A percentile compares a stretch with the other conserved stretches of the same genome.
Conservation (phyloP, 108 stramenopile genomes). For the Epithemia pelagica region DNA sequence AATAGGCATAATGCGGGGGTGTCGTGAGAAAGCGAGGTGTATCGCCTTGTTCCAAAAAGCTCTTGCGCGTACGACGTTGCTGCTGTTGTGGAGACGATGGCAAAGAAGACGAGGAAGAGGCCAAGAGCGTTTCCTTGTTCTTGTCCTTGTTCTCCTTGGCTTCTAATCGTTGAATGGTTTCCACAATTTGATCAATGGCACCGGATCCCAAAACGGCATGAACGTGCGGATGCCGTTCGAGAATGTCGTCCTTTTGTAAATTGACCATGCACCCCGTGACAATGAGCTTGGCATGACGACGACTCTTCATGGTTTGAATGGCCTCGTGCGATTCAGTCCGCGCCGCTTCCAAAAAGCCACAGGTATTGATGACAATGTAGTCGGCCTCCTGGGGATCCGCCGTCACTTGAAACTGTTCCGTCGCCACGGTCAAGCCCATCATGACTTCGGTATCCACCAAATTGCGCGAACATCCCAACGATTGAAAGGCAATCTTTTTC, state of each 20-base stretch:
- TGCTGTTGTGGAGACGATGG: background rate
- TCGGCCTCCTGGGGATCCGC: conserved; percentile 20
- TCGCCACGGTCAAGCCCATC: conserved; percentile 22
- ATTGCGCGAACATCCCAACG: conserved; percentile 40
- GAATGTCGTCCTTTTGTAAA: conserved; percentile 31
- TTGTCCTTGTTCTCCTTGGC: background rate
- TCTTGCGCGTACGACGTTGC: conserved; percentile 10
- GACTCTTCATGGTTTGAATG: conserved; percentile 18
- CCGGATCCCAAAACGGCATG: conserved; percentile 33
- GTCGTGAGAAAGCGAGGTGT: conserved; percentile 33
- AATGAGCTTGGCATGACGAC: conserved; percentile 17
- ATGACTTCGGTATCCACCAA: conserved; percentile 49
- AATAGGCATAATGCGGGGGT: conserved; percentile 37
- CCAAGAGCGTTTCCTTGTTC: background rate
- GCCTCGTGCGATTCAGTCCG: conserved; percentile 29
- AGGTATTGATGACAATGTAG: conserved; percentile 36
- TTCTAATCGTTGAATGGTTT: conserved; percentile 20
- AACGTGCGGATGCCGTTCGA: conserved; percentile 27
- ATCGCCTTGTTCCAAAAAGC: conserved; percentile 34
- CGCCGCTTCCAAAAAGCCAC: conserved; percentile 39
- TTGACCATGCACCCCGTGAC: conserved; percentile 50
- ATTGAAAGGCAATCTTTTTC: conserved; percentile 38
- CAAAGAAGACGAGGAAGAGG: background rate
- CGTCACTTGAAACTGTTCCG: conserved; percentile 18
- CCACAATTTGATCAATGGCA: conserved; percentile 30